phyloP scores from a whole-genome alignment of 768 basidiomycete species.

The Boletus patriciae region DNA sequence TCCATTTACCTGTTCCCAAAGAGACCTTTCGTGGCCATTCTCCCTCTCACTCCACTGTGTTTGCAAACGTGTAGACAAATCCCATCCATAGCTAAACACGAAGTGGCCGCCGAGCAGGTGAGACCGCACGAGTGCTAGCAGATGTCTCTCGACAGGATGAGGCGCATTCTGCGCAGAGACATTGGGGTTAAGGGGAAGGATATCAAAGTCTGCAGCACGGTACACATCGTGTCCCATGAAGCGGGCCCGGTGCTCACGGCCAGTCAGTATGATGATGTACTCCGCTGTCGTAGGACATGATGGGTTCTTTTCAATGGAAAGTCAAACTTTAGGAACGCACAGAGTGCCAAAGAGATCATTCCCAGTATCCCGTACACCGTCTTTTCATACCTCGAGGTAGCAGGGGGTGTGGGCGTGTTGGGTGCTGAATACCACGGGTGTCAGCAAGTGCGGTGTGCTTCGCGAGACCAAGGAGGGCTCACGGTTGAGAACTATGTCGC shows the following conservation, averaged over 20 bases:
- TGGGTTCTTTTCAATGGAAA: neutral
- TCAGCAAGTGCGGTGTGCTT: neutral
- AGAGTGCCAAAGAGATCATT: conserved; percentile 71
- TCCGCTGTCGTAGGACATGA: conserved; percentile 59
- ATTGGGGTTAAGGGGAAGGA: conserved; percentile 80
- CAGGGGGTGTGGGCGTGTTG: conserved; percentile 51
- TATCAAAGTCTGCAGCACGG: conserved; percentile 85
- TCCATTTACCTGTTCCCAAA: conserved; percentile 74
- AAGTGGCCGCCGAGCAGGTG: conserved; percentile 81
- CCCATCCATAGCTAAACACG: conserved; percentile 88
- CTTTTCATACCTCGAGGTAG: conserved; percentile 60
- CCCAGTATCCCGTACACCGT: conserved; percentile 76
- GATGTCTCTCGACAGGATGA: conserved; percentile 84
- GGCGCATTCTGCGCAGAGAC: conserved; percentile 66
- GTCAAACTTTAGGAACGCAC: conserved; percentile 42
- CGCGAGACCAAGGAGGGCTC: conserved; percentile 22
- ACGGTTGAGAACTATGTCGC: conserved; percentile 73
- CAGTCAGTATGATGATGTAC: conserved; percentile 87
- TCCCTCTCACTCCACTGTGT: conserved; percentile 66
- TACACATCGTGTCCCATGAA: conserved; percentile 87
- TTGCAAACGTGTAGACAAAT: conserved; percentile 86
- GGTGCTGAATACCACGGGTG: conserved; percentile 40
- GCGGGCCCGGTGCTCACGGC: conserved; percentile 72
- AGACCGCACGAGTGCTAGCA: conserved; percentile 81
- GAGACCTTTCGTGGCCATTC: conserved; percentile 49